Evolutionary conservation across 495 filamentous ascomycete genomes (phyloP), one percentile per base, ranked within the genome.

Genomic region (Podospora pseudocomata): DNA sequence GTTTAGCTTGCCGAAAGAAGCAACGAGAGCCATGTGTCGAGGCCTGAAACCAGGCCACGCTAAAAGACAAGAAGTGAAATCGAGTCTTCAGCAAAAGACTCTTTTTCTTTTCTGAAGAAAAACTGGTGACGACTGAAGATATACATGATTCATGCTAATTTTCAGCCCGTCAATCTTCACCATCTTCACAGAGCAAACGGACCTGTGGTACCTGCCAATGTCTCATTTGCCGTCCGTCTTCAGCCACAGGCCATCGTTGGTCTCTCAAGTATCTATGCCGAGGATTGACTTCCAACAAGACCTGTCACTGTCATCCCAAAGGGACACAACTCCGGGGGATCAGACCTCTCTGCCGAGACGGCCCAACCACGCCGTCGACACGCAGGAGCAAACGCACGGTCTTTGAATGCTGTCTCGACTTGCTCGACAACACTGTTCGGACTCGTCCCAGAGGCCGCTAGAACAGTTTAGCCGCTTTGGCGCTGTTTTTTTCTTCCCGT

Each of bases 111-210:
- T 5, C 30, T 32, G 30, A 32, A 39, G 18, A 63, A 39, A 16
- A 32, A 32, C 7, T 32, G 32, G 20, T 20, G 61, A 39, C 23
- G 27, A 16, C 16, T 20, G 1, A 32, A 32, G 30, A 32, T 7
- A 23, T 59, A 28, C 55, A 66, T 66, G 64, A 66, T 39, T 66
- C 64, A 55, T 66, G 64, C 54, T 65, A 65, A 65, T 65, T 34
- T 34, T 65, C 56, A 18, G 16, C 28, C 30, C 61, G 61, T 63
- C 61, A 49, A 44, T 63, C 49, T 28, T 56, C 20, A 49, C 5
- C 39, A 49, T 49, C 39, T 49, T 49, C 39, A 5, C 39, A 49
- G 39, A 0, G 13, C 62, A 44, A 61, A 34, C 26, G 59, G 59
- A 28, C 59, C 39, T 49, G n/a, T n/a, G 18, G 32, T 44, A 53